Percentiles rank a stretch among this genome's conserved stretches.
phyloP scores from a whole-genome alignment of 2,329 filamentous ascomycete genomes.

The Stemphylium vesicarium region DNA sequence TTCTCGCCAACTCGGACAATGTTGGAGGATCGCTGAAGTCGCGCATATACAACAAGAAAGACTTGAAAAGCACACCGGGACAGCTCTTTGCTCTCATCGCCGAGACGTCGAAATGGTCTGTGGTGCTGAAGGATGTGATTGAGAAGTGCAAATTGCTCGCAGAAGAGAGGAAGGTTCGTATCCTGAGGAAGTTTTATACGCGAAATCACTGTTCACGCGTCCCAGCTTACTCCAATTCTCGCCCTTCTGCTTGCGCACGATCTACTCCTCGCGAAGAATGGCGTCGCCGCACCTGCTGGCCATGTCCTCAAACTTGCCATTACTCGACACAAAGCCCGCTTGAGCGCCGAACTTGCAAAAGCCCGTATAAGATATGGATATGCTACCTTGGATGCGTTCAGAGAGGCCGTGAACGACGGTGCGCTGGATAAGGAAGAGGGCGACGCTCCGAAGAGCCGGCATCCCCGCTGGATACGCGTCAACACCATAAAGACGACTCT shows the following conservation, averaged over 20 bases:
- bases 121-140: constrained; percentile 85
- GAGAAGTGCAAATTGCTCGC: constrained; percentile 77
- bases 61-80: constrained; percentile 76
- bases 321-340: constrained; percentile 79
- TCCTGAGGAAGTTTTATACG: background rate
- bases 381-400: constrained; percentile 70
- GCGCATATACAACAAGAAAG: constrained; percentile 76
- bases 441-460: constrained; percentile 56
- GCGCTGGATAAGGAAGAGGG: constrained; percentile 36
- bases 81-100: constrained; percentile 87
- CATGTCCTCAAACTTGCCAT: constrained; percentile 80
- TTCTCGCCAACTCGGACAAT: constrained; percentile 70
- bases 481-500: constrained; percentile 79
- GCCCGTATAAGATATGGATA: constrained; percentile 75
- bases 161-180: constrained; percentile 79
- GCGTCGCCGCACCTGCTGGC: constrained; percentile 78
- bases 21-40: constrained; percentile 86
- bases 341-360: constrained; percentile 83
- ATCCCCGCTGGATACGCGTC: constrained; percentile 91
- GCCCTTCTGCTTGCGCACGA: constrained; percentile 87
- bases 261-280: constrained; percentile 77
- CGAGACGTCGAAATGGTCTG: constrained; percentile 90
- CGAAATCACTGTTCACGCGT: constrained; percentile 10
- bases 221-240: constrained; percentile 77
- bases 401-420: constrained; percentile 60